Conservation (phyloP, 2,329 filamentous ascomycete species). For the Colletotrichum sp. region DNA sequence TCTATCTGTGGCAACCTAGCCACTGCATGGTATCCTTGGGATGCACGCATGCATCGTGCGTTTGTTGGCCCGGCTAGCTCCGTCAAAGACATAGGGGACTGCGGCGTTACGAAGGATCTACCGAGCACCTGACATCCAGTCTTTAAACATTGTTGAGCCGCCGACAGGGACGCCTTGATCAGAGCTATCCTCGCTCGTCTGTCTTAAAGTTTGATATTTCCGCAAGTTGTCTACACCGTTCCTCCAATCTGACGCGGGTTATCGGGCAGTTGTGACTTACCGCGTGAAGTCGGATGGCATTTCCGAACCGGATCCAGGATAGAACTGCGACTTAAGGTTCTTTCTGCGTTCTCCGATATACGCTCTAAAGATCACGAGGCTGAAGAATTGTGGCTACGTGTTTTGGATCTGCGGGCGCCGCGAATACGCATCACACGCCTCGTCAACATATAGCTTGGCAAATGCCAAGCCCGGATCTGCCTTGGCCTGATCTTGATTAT, state of each 20-base stretch:
- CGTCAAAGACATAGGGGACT: not conserved
- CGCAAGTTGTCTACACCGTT: not conserved
- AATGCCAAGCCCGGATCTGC: not conserved
- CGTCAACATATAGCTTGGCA: not conserved
- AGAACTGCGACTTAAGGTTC: not conserved
- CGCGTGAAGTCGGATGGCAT: not conserved
- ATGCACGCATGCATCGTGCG: not conserved
- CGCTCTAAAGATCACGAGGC: not conserved
- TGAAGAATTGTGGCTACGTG: not conserved
- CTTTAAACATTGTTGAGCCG: not conserved
- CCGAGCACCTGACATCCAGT: not conserved
- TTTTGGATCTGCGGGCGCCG: not conserved
- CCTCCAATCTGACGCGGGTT: not conserved
- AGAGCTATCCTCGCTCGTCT: not conserved
- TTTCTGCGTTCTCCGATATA: not conserved
- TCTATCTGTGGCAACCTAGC: not conserved
- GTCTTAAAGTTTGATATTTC: not conserved
- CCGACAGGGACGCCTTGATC: not conserved
- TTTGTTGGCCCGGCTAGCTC: not conserved
- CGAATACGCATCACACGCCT: not conserved
- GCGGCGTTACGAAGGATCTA: not conserved
- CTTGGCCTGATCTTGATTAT: not conserved
- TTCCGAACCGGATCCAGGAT: not conserved
- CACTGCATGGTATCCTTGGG: not conserved
- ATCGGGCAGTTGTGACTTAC: not conserved